These are phyloP conservation scores for Hanseniaspora nectarophila DNA, from an alignment of 805 yeast species.

Conservation along the genomic window DNA sequence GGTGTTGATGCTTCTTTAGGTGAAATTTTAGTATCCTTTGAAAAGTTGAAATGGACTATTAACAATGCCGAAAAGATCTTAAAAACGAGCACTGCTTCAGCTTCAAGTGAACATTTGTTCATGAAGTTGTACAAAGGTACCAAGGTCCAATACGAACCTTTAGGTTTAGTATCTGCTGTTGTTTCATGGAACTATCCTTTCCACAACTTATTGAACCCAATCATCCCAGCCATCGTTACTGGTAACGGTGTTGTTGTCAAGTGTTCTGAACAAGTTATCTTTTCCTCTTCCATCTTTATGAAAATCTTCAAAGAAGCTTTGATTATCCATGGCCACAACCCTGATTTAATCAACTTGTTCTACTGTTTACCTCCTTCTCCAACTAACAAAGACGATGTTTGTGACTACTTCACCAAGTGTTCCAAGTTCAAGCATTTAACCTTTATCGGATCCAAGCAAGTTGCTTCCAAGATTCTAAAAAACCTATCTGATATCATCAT, in stretches of 20 bases:
- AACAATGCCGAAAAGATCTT: slow-evolving; percentile 68
- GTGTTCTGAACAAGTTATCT: slow-evolving; percentile 90
- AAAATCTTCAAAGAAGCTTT: slow-evolving; percentile 61
- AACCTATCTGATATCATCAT: slow-evolving; percentile 81
- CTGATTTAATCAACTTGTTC: slow-evolving; percentile 73
- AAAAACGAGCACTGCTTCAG: slow-evolving; percentile 42
- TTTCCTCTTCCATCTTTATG: slow-evolving; percentile 79
- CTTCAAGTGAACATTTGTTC: slow-evolving; percentile 76
- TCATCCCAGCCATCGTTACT: slow-evolving; percentile 75
- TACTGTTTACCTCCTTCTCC: slow-evolving; percentile 66
- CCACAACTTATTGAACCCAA: slow-evolving; percentile 87
- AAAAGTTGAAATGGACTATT: slow-evolving; percentile 81
- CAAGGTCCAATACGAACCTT: slow-evolving; percentile 85
- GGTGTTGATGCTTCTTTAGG: slow-evolving; percentile 94
- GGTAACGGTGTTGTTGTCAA: slow-evolving; percentile 88
- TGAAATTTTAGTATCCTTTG: slow-evolving; percentile 87
- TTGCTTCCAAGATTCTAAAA: slow-evolving; percentile 73
- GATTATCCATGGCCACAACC: slow-evolving; percentile 61
- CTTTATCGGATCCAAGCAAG: slow-evolving; percentile 90
- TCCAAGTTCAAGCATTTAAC: slow-evolving; percentile 77
- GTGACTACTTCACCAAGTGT: slow-evolving; percentile 75
- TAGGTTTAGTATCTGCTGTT: slow-evolving; percentile 75
- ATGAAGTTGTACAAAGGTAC: slow-evolving; percentile 79
- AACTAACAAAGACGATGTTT: slow-evolving; percentile 25
- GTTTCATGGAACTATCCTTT: slow-evolving; percentile 97